Evolutionary conservation across 495 filamentous ascomycete genomes (phyloP).

Genomic region (Podospora didyma): DNA sequence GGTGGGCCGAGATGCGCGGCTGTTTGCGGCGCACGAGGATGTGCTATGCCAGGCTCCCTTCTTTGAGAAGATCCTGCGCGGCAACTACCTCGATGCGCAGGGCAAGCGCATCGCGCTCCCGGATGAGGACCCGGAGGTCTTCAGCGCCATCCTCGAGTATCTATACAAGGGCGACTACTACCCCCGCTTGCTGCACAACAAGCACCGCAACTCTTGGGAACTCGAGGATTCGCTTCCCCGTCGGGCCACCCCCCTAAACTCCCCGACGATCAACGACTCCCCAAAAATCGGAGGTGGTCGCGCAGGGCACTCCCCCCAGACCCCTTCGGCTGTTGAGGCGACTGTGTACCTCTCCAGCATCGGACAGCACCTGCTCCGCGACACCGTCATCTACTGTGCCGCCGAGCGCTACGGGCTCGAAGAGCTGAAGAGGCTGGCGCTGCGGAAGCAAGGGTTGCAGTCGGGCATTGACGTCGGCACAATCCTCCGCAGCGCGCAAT

Average conservation of each 20-base stretch:
- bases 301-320: constrained; percentile 35
- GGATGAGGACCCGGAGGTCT: constrained; percentile 82
- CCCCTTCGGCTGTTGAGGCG: constrained; percentile 58
- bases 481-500: constrained; percentile 85
- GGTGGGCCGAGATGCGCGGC: constrained; percentile 72
- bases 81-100: constrained; percentile 57
- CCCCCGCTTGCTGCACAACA: constrained; percentile 68
- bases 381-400: constrained; percentile 89
- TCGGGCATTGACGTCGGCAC: constrained; percentile 77
- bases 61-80: constrained; percentile 61
- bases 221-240: constrained; percentile 57
- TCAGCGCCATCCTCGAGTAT: constrained; percentile 87
- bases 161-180: constrained; percentile 95
- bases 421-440: constrained; percentile 79
- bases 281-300: constrained; percentile 47
- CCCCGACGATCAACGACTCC: constrained; percentile 36
- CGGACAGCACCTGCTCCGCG: constrained; percentile 70
- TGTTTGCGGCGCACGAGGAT: constrained; percentile 90
- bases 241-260: constrained; percentile 28
- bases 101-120: constrained; percentile 72
- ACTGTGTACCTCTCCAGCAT: constrained; percentile 66
- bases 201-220: constrained; percentile 63
- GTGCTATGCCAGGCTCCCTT: constrained; percentile 78
- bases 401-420: constrained; percentile 82
- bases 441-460: constrained; percentile 91